phyloP scores from a whole-genome alignment of 352 stramenopile genomes.

The Paralagenidium karlingii region DNA sequence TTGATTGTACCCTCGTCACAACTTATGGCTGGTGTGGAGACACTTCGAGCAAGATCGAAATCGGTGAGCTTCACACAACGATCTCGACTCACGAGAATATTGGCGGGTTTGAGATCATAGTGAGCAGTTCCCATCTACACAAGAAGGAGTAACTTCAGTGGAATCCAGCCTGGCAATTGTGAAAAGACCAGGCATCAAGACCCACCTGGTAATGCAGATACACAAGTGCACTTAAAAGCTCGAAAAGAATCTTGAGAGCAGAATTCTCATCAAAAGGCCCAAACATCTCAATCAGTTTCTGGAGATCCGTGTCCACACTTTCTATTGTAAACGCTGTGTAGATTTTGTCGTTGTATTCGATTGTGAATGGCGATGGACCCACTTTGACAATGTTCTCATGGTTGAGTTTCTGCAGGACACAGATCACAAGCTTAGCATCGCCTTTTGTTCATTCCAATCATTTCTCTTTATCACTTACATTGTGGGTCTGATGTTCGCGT shows the following conservation, averaged over 20 bases:
- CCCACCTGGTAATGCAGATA: constrained; percentile 66
- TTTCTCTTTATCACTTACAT: constrained; percentile 15
- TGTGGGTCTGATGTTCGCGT: constrained; percentile 59
- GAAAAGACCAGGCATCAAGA: neutral
- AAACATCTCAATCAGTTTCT: constrained; percentile 63
- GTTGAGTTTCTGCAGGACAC: constrained; percentile 31
- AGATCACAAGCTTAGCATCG: neutral
- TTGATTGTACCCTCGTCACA: constrained; percentile 41
- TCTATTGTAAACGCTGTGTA: constrained; percentile 74
- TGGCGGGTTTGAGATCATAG: constrained; percentile 95
- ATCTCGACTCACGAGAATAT: constrained; percentile 89
- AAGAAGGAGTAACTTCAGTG: neutral
- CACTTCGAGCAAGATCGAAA: constrained; percentile 76
- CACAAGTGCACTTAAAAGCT: constrained; percentile 47
- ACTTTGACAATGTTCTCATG: constrained; percentile 59
- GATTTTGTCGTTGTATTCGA: constrained; percentile 49
- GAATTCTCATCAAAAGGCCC: constrained; percentile 44
- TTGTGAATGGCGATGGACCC: constrained; percentile 36
- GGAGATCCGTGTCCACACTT: constrained; percentile 51
- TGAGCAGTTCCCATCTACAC: constrained; percentile 60
- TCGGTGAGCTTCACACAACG: constrained; percentile 85
- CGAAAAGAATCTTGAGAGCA: constrained; percentile 44
- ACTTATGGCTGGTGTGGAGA: neutral
- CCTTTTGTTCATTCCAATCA: constrained; percentile 3
- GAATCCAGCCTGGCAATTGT: neutral